Conservation (phyloP, 805 yeast species). For the Ogataea wickerhamii region DNA sequence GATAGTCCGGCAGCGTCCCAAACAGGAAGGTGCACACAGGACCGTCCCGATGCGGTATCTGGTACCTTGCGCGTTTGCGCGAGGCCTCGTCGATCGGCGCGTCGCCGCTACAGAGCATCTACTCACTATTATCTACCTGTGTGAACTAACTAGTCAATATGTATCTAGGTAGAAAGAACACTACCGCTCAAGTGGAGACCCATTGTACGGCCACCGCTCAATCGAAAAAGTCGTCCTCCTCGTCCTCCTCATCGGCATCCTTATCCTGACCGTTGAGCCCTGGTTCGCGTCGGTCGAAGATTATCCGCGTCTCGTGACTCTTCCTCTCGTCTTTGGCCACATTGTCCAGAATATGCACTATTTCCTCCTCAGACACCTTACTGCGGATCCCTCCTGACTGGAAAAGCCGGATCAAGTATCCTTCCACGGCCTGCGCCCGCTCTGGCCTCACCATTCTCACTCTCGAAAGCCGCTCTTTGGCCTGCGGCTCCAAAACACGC, state of each 20-base stretch:
- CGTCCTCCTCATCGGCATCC: conserved; percentile 18
- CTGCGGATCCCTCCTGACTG: conserved; percentile 71
- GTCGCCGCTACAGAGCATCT: too few species aligned
- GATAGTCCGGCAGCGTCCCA: too few species aligned
- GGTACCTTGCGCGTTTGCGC: too few species aligned
- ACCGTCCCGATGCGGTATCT: too few species aligned
- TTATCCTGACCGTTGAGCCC: conserved; percentile 19
- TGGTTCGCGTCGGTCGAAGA: conserved; percentile 43
- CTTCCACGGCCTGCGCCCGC: conserved; percentile 84
- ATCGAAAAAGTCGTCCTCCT: conserved; percentile 33
- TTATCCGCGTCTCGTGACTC: conserved; percentile 61
- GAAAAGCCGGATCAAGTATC: conserved; percentile 66
- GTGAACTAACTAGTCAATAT: too few species aligned
- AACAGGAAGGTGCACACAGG: too few species aligned
- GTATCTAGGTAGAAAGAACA: too few species aligned
- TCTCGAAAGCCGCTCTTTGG: conserved; percentile 82
- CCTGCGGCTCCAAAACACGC: conserved; percentile 74
- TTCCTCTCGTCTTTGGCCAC: conserved; percentile 68
- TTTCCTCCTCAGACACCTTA: conserved; percentile 75
- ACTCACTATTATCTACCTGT: too few species aligned
- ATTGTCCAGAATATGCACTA: conserved; percentile 80
- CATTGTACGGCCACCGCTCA: too few species aligned
- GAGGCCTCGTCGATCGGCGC: too few species aligned
- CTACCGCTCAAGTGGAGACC: too few species aligned
- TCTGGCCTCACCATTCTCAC: conserved; percentile 89